Base-by-base conservation (phyloP, 2,329 filamentous ascomycete species). In the Epichloe elymi region DNA sequence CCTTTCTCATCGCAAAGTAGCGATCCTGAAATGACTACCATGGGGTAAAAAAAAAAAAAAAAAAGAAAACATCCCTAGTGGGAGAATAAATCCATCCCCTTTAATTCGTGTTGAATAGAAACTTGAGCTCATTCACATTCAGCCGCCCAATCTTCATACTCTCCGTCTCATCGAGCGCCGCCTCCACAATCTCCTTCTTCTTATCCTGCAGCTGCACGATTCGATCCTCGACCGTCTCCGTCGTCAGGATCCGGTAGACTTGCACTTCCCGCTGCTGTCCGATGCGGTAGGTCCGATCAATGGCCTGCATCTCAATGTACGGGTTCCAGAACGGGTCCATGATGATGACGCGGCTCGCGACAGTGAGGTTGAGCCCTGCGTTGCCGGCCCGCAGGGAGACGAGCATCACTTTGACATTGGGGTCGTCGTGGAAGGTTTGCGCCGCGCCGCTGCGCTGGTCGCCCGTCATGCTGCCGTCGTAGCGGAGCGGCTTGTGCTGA, bases 251-350 rank as follows among this genome's bases (percentile, higher is more conserved):
- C 4, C 88, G 83, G 63, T 95, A 88, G 1, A 96, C 84, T 51
- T 81, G 76, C 4, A 95, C 90, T 7, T 81, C 71, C 4, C 76
- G 75, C 57, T 74, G 70, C 68, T 96, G 90, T 0, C 89, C 89
- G 58, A 95, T 90, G 10, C 90, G 85, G 66, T 95, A 85, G 2
- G 89, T 87, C 20, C 90, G 85, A 64, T 95, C 90, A 48, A 95
- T 83, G 4, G 90, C 90, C 67, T 96, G 90, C 67, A 89, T 88
- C 68, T 95, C 90, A 46, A 94, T 85, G 62, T 85, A 95, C 0
- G 89, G 90, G 56, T 95, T 96, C 88, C 88, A 95, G 70, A 94
- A 95, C 0, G 89, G 89, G 63, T 95, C 89, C 62, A 95, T 81
- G 56, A 95, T 86, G 65, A 96, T 88, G 57, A 95, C 87, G 56